Percentiles rank a stretch among this genome's conserved stretches.
Evolutionary conservation across 192 early-diverging fungal species (phyloP).

Genomic region (Linnemannia schmuckeri): DNA sequence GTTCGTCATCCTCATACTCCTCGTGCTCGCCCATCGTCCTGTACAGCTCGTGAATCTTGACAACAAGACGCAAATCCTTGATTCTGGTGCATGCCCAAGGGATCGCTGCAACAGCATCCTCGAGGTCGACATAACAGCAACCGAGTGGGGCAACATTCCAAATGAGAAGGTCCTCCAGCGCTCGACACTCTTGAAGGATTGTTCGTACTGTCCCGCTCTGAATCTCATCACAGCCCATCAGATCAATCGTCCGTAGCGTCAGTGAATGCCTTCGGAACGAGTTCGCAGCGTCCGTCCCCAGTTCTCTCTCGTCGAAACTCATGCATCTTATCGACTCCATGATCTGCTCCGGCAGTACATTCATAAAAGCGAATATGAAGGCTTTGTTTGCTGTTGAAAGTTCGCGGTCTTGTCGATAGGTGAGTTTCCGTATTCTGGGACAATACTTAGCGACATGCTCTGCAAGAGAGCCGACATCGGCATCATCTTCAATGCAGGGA

Average conservation of each 20-base stretch:
- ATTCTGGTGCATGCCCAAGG: conserved; percentile 1
- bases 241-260: background rate
- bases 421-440: background rate
- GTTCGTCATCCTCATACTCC: background rate
- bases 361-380: no score
- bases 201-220: background rate
- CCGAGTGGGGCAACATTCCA: background rate
- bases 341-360: background rate
- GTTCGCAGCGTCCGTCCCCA: no score
- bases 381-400: background rate
- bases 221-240: background rate
- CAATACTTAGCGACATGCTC: background rate
- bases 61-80: background rate
- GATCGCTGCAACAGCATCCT: background rate
- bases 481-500: background rate
- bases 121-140: background rate
- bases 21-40: background rate
- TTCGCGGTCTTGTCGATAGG: background rate
- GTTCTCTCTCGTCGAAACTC: background rate
- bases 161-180: background rate
- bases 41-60: background rate
- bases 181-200: background rate
- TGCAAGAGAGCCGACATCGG: background rate
- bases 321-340: background rate
- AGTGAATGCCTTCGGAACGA: background rate